Base-by-base conservation (phyloP, 2,329 filamentous ascomycete genomes). In the Colletotrichum phormii region DNA sequence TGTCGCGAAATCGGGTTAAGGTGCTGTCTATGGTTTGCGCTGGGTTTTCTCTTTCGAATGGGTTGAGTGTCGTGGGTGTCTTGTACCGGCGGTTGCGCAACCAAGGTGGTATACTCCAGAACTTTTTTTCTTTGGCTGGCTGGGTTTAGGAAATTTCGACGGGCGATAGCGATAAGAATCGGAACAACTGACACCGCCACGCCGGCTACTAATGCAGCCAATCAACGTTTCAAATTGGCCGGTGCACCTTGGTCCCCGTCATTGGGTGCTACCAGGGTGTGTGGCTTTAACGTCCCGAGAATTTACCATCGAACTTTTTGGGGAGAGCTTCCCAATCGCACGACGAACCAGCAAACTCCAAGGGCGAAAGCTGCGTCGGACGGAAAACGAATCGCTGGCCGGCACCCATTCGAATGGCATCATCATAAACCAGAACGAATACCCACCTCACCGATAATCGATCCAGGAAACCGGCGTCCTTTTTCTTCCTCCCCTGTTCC, bases 91-190 rank as follows among this genome's bases (percentile, higher is more conserved):
- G 59, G 54, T 62, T 62, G 61, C 55, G 42, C 49, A 62, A 29
- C 26, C 26, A 61, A 60, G 42, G 60, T 49, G 72, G 74, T 51
- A 58, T 65, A 55, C 42, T 61, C 68, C 61, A 61, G 69, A 75
- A 71, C 74, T 75, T 75, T 75, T 75, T 70, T 75, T 75, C 66
- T 65, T 29, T 57, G 55, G 49, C 57, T 37, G n/a, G 53, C 18
- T 24, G 42, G 42, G 42, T 42, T 49, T 33, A 35, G 42, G 73
- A 75, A 75, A 75, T 74, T 75, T 75, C 73, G 74, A 72, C 60
- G 49, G 60, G 64, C 42, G 61, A 65, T 71, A 65, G 53, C 66
- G 73, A 73, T 73, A 64, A 73, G 59, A 31, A 29, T 58, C 73
- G 71, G 73, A 75, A 74, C 71, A 75, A 74, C 67, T 67, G n/a